Evolutionary conservation across 164 flowering plant genomes (phyloP), one percentile per base, ranked within the genome.

Genomic region (Aristolochia fimbriata): DNA sequence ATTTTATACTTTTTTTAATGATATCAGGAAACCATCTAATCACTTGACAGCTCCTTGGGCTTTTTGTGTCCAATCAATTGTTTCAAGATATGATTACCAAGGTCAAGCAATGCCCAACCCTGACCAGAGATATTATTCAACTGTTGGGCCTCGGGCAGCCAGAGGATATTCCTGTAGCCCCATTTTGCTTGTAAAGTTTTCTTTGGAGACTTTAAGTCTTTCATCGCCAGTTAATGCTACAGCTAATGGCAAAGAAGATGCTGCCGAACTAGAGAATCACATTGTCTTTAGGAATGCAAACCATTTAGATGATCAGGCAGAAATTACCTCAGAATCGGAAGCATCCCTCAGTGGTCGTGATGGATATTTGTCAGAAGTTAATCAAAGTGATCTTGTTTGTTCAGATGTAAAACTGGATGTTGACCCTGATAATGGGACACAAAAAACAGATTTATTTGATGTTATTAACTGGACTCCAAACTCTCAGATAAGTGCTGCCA

Each of bases 141-240:
- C 30, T 27, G 30, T 27, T 27, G 30, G 30, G 30, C 30, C 30
- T 27, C 30, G 5, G 2, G 30, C 30, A 27, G 30, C 30, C 30
- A 27, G 30, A 27, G 30, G 30, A 27, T 27, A 10, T 11, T 12
- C 20, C 1, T 15, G 17, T 48, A 15, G 0, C 16, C 20, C 7
- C 51, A 5, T 10, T 48, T 48, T 48, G 69, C 64, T 62, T 51
- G 62, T 25, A 0, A 63, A 55, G 5, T 62, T 61, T 43, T 67
- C 55, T 47, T 4, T 57, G 43, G 75, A 67, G 25, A 54, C 62
- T 16, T 75, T 69, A 7, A 27, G 68, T 58, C 69, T 84, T 65
- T 83, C 91, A 53, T 81, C 98, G 20, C 81, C 81, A 56, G 83
- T 86, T 62, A 87, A 83, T 49, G 72, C 86, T 4, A 58, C 77